phyloP scores from a whole-genome alignment of 768 basidiomycete genomes.

The Hericium rajendrae region DNA sequence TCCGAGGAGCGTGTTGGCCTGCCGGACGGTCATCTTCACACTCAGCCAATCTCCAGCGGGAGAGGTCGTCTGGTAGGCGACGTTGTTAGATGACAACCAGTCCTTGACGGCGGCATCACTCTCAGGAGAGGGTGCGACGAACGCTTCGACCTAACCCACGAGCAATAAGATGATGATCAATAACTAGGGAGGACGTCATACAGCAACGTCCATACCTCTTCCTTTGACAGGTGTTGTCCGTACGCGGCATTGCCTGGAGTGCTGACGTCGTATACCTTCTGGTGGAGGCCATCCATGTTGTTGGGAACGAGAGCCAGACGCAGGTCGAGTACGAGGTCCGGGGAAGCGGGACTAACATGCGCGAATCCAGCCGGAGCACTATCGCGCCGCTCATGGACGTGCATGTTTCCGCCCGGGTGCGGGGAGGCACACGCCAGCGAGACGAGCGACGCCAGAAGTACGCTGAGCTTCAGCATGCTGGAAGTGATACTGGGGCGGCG shows the following conservation, averaged over 20 bases:
- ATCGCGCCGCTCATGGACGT: not conserved
- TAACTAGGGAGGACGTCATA: not conserved
- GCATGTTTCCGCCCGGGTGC: not conserved
- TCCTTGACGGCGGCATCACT: not conserved
- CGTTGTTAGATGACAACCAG: constrained; percentile 3
- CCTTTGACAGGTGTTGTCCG: constrained; percentile 25
- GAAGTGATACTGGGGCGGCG: not conserved
- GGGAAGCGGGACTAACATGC: constrained; percentile 13
- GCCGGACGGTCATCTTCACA: constrained; percentile 1
- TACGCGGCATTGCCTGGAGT: constrained; percentile 21
- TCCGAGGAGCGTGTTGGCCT: constrained; percentile 10
- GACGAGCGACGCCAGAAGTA: not conserved
- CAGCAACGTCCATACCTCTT: constrained; percentile 16
- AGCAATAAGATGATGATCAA: not conserved
- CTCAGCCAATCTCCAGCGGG: constrained; percentile 21
- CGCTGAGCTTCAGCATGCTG: not conserved
- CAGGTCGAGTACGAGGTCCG: constrained; percentile 18
- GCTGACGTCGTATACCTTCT: constrained; percentile 23
- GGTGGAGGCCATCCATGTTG: constrained; percentile 24
- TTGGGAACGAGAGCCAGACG: constrained; percentile 25
- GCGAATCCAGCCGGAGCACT: constrained; percentile 20
- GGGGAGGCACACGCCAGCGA: not conserved
- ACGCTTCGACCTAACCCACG: constrained; percentile 1
- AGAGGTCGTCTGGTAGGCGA: not conserved
- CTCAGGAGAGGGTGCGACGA: constrained; percentile 2